Base-by-base conservation (phyloP, 441 rosid species). In the Pelargonium australe region DNA sequence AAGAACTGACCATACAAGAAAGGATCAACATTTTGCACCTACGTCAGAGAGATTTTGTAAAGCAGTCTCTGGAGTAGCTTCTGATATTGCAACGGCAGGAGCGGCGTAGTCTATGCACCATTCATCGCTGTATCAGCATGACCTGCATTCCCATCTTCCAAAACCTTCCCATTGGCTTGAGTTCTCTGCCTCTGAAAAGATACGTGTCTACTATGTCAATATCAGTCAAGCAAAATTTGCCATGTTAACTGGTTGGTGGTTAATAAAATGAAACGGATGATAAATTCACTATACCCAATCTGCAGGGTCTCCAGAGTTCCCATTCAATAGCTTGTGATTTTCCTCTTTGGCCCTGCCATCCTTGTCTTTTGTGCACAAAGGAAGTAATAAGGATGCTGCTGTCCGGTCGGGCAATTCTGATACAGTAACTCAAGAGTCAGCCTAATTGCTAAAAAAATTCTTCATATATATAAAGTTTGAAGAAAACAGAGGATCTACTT, bases 321-420 rank as follows among this genome's bases (percentile, higher is more conserved):
- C 99, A 73, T 95, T 95, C 83, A 92, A 78, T 72, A 95, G 96
- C 86, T 90, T 95, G 86, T 87, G 90, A 76, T 83, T 92, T 86
- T 90, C 99, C 79, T 92, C 99, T 84, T 89, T 91, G 63, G 74
- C 81, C 74, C 79, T 80, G 69, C 77, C 67, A 51, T 91, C 92
- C 77, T 82, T 94, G 72, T 88, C 89, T 77, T 81, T 83, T 67
- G 78, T 74, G 68, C 84, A 85, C 73, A 92, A 66, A 0, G 98
- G 97, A 60, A 88, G 82, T 72, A 90, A 75, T 70, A 84, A 68
- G 55, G 88, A 75, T 31, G 82, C 77, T 37, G 68, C 70, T 69
- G 82, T 79, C 70, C 98, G 86, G 69, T 95, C 98, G 19, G 90
- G 95, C 20, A 95, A 80, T 70, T 95, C 99, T 95, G 98, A 73